Base-by-base conservation (phyloP, 352 stramenopile genomes). In the Phytophthora litchii region DNA sequence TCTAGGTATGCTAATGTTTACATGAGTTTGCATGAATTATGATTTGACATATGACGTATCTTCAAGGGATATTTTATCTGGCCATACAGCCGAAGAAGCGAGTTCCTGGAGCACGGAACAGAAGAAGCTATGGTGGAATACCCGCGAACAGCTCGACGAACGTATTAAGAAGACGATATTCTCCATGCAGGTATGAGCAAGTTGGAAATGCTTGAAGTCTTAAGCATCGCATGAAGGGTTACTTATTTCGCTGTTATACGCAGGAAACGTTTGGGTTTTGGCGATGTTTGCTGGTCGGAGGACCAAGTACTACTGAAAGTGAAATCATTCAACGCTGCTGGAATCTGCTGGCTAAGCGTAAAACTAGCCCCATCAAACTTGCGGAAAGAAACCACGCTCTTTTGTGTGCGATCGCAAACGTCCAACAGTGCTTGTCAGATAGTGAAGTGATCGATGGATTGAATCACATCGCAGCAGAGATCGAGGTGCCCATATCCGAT, bases 91-190 rank as follows among this genome's bases (percentile, higher is more conserved):
- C 11, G 64, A 90, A 50, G 78, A 80, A 54, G 68, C 78, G 11
- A 58, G 70, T 5, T 67, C 70, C 29, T 93, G 79, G 84, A 72
- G 55, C 16, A 53, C 70, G 2, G 61, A 84, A 9, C 73, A 83
- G 37, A 94, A 93, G 56, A 89, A 85, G n/a, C 45, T 75, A 20
- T 95, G 86, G 86, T 95, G 86, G 86, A 70, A 60, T 52, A 85
- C 60, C 31, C 78, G 86, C 46, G 83, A 86, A 10, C 36, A 77
- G 14, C 57, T 94, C 1, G 70, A 95, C 52, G 62, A 65, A 27
- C 68, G 67, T 14, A 70, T 95, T 16, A 53, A 64, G 23, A 38
- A 65, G 20, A 43, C 67, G 16, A 50, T 93, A 11, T 6, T 46
- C 3, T 74, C 63, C 13, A 73, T 92, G 49, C 70, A 92, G 83